A percentile compares a stretch with the other conserved stretches of the same genome.
Evolutionary conservation across 208 protist genomes (phyloP).

Genomic region (Trypanosoma melophagium): DNA sequence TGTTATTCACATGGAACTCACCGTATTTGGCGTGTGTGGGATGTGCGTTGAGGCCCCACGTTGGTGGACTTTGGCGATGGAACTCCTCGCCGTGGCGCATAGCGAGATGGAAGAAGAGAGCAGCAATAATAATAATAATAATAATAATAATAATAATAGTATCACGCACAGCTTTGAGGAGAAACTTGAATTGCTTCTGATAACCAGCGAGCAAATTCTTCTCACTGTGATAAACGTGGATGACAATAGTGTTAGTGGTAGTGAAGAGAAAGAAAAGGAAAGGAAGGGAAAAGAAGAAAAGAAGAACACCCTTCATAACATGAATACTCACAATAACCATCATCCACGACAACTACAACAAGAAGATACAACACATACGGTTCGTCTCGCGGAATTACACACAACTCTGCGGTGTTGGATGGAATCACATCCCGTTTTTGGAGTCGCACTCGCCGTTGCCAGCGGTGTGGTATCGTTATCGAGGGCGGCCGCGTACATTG

Average conservation of each 20-base stretch:
- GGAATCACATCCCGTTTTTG: constrained; percentile 39
- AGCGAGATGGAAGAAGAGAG: constrained; percentile 9
- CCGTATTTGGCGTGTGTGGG: constrained; percentile 21
- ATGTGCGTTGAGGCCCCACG: constrained; percentile 19
- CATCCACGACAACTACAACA: not conserved
- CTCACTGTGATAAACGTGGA: constrained; percentile 16
- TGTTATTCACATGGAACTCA: constrained; percentile 13
- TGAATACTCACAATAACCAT: not conserved
- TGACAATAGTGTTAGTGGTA: not conserved
- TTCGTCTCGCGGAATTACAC: not conserved
- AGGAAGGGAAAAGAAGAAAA: too few relatives aligned
- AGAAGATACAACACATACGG: not conserved
- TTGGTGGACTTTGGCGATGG: constrained; percentile 31
- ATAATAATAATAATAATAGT: not conserved
- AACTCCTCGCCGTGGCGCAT: constrained; percentile 9
- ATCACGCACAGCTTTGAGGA: not conserved
- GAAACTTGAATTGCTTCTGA: constrained; percentile 18
- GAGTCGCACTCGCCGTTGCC: constrained; percentile 36
- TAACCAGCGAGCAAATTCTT: constrained; percentile 24
- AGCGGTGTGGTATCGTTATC: constrained; percentile 25
- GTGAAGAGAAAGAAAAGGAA: too few relatives aligned
- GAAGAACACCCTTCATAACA: too few relatives aligned
- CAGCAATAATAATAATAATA: not conserved
- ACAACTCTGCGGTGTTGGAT: constrained; percentile 19
- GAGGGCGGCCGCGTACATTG: constrained; percentile 32